Conservation (phyloP, 2,329 filamentous ascomycete genomes). For the Ceratocystis cubensis region DNA sequence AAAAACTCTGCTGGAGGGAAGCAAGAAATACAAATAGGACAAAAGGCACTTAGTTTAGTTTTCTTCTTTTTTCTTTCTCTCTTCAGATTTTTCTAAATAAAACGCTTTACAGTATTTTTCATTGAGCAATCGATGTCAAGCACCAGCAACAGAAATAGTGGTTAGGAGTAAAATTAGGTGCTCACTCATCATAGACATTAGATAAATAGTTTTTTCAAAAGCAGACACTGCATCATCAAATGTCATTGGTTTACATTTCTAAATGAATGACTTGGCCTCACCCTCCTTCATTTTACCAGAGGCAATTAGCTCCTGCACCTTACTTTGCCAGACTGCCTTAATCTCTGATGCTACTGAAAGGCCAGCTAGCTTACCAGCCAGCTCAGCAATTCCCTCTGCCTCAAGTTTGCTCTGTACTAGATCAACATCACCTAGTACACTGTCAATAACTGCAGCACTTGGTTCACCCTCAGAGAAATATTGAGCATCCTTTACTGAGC, state of each 20-base stretch:
- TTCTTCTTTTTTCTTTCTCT: too few relatives aligned
- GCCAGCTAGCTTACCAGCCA: conserved; percentile 68
- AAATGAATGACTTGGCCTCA: conserved; percentile 56
- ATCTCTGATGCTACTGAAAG: conserved; percentile 73
- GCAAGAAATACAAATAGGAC: too few relatives aligned
- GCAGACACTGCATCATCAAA: background rate
- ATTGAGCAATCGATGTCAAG: too few relatives aligned
- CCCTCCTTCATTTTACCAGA: conserved; percentile 79
- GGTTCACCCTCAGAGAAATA: conserved; percentile 73
- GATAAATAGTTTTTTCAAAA: too few relatives aligned
- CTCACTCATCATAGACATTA: too few relatives aligned
- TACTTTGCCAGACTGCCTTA: conserved; percentile 66
- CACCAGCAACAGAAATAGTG: too few relatives aligned
- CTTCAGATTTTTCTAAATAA: too few relatives aligned
- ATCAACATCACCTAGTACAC: conserved; percentile 75
- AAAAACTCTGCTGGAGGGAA: too few relatives aligned
- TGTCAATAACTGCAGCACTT: conserved; percentile 66
- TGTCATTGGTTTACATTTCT: conserved; percentile 15
- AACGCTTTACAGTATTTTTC: too few relatives aligned
- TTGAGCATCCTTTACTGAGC: conserved; percentile 91
- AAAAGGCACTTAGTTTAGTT: too few relatives aligned
- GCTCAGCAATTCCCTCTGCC: conserved; percentile 71
- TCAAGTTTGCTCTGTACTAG: conserved; percentile 78
- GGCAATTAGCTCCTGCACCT: conserved; percentile 64
- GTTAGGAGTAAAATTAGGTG: too few relatives aligned